A percentile compares a stretch with the other conserved stretches of the same genome.
These are phyloP conservation scores for Lachancea thermotolerans DNA, from an alignment of 805 yeast genomes.

Conservation along the genomic window DNA sequence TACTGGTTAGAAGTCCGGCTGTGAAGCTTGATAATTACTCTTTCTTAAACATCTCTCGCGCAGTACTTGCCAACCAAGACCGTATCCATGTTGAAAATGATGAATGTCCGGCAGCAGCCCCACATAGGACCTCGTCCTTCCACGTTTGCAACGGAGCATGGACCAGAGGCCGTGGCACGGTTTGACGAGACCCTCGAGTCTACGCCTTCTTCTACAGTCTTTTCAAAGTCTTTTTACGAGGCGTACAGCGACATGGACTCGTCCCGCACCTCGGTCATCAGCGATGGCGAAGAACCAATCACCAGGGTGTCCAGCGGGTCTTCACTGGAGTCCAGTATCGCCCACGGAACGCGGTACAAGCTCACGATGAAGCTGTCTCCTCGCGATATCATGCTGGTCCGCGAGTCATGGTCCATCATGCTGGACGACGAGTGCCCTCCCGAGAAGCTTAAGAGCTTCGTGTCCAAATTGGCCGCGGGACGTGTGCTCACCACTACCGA, in stretches of 20 bases:
- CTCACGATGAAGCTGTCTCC: constrained; percentile 26
- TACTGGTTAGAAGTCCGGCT: neutral
- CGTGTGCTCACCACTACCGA: neutral
- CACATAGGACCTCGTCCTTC: neutral
- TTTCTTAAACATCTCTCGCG: neutral
- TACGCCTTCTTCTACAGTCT: neutral
- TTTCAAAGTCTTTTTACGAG: neutral
- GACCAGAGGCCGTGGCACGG: neutral
- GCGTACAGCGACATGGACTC: neutral
- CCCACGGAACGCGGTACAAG: constrained; percentile 19
- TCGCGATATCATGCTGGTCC: constrained; percentile 30
- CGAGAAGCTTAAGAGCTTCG: constrained; percentile 3
- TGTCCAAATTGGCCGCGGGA: neutral
- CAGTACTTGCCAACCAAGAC: neutral
- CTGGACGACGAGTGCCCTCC: constrained; percentile 28
- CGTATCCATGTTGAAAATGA: neutral
- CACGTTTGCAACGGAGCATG: neutral
- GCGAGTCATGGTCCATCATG: constrained; percentile 35
- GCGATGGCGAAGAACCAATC: constrained; percentile 10
- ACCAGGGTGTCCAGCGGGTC: constrained; percentile 14
- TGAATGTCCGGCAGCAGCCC: neutral
- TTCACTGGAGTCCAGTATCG: constrained; percentile 13
- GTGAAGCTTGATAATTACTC: neutral
- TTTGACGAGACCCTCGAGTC: neutral
- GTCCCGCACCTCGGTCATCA: constrained; percentile 2